A percentile compares a stretch with the other conserved stretches of the same genome.
Conservation (phyloP, 768 basidiomycete genomes). For the Trichaptum fuscoviolaceum region DNA sequence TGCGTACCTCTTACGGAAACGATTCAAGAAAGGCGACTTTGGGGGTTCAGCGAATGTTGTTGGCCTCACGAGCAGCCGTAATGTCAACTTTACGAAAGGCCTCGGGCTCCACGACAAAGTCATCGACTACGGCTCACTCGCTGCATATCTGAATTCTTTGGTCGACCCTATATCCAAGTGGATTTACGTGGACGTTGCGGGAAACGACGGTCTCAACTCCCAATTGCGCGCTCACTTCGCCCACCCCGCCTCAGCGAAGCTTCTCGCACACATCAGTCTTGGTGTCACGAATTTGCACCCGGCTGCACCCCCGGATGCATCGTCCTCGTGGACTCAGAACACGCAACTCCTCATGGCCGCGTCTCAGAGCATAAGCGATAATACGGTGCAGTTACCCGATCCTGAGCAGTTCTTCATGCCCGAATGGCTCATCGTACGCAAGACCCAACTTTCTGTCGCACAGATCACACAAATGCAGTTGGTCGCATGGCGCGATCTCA, state of each 20-base stretch:
- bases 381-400: constrained; percentile 7
- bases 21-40: constrained; percentile 23
- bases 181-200: constrained; percentile 63
- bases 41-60: constrained; percentile 35
- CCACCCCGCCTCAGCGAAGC: constrained; percentile 27
- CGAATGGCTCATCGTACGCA: constrained; percentile 59
- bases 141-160: constrained; percentile 23
- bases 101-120: constrained; percentile 56
- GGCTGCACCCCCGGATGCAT: constrained; percentile 26
- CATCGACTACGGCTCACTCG: constrained; percentile 46
- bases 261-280: constrained; percentile 41
- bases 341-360: constrained; percentile 21
- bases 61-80: constrained; percentile 56
- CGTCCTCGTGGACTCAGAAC: constrained; percentile 36
- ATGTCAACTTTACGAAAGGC: constrained; percentile 46
- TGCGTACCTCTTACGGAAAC: constrained; percentile 53
- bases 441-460: constrained; percentile 36
- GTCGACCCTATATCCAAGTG: constrained; percentile 32
- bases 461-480: constrained; percentile 49
- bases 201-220: constrained; percentile 46
- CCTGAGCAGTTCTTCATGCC: constrained; percentile 63
- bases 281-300: constrained; percentile 56
- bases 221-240: constrained; percentile 38
- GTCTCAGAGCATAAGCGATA: constrained; percentile 15
- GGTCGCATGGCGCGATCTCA: constrained; percentile 53